phyloP scores from a whole-genome alignment of 2,329 filamentous ascomycete species.

The Botrytis paeoniae region DNA sequence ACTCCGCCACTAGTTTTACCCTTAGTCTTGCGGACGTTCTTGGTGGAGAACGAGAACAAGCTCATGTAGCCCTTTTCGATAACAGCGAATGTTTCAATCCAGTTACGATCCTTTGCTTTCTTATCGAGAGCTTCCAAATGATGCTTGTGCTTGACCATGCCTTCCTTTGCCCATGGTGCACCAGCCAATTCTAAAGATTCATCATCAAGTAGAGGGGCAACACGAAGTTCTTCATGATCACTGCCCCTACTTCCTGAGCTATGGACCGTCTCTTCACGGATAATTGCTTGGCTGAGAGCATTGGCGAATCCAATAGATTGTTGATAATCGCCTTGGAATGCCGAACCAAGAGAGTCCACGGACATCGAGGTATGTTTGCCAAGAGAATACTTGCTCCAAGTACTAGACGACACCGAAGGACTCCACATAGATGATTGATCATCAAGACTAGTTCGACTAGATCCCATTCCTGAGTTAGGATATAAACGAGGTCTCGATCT shows the following conservation, averaged over 20 bases:
- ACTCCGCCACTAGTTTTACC: conserved; percentile 54
- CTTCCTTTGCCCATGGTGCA: conserved; percentile 98
- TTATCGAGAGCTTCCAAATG: conserved; percentile 89
- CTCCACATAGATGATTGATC: conserved; percentile 90
- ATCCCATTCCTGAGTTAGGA: conserved; percentile 76
- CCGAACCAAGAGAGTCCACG: conserved; percentile 82
- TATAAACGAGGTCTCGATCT: conserved; percentile 76
- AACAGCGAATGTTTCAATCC: conserved; percentile 93
- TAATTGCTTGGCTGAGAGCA: conserved; percentile 92
- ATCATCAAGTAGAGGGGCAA: conserved; percentile 76
- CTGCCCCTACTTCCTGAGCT: conserved; percentile 41
- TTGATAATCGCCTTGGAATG: conserved; percentile 79
- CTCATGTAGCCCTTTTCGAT: conserved; percentile 93
- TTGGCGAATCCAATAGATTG: conserved; percentile 98
- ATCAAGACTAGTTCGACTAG: conserved; percentile 90
- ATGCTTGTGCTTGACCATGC: conserved; percentile 93
- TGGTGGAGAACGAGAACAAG: conserved; percentile 87
- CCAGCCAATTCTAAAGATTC: conserved; percentile 88
- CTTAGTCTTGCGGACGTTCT: conserved; percentile 68
- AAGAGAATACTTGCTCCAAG: conserved; percentile 91
- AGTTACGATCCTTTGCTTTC: conserved; percentile 89
- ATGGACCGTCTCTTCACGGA: conserved; percentile 74
- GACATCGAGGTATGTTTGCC: conserved; percentile 89
- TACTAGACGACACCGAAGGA: conserved; percentile 74
- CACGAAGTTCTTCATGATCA: conserved; percentile 39